Base-by-base conservation (phyloP, 192 early-diverging fungal genomes). In the Allomyces arbusculus region DNA sequence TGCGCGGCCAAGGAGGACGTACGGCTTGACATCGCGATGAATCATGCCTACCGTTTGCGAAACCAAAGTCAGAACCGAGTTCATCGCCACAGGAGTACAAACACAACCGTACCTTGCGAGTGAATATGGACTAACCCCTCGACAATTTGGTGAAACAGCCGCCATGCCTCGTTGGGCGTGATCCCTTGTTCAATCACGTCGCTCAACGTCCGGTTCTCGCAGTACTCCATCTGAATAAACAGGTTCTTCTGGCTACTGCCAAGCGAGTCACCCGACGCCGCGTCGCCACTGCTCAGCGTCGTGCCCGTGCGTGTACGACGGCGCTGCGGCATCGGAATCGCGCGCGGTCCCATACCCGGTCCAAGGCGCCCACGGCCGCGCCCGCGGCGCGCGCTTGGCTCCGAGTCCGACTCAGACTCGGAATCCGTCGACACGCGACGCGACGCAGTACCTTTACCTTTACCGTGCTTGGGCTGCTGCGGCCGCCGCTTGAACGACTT, bases 191-290 rank as follows among this genome's bases (percentile, higher is more conserved):
- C 83, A 66, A 97, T 88, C 23, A 91, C 68, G 68, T 94, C 89
- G 68, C 78, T 79, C 5, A 97, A 74, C 0, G 94, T 94, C 67
- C 91, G 90, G 64, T 91, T 84, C 71, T 97, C 94, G 71, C 94
- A 97, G 71, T 95, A 97, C 76, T 97, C 92, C 94, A 97, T 97
- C 73, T 97, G 94, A 64, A 97, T 97, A 67, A 95, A 92, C 28
- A 96, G 71, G 10, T 86, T 85, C 64, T 58, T 58, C 16, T n/a
- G 16, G 50, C 50, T 58, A 40, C 33, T 40, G 50, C 16, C 20
- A 16, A n/a, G 20, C 50, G 50, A 58, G 50, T 58, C 50, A 16
- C 50, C 50, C 50, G 50, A 58, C 50, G 20, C 50, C 16, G 50
- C 50, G 26, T 67, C 23, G 8, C 24, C 23, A 9, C 64, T 65